Percentiles rank a stretch among this genome's conserved stretches.
These are phyloP conservation scores for Corylus avellana DNA, from an alignment of 306 rosid species.

Conservation along the genomic window DNA sequence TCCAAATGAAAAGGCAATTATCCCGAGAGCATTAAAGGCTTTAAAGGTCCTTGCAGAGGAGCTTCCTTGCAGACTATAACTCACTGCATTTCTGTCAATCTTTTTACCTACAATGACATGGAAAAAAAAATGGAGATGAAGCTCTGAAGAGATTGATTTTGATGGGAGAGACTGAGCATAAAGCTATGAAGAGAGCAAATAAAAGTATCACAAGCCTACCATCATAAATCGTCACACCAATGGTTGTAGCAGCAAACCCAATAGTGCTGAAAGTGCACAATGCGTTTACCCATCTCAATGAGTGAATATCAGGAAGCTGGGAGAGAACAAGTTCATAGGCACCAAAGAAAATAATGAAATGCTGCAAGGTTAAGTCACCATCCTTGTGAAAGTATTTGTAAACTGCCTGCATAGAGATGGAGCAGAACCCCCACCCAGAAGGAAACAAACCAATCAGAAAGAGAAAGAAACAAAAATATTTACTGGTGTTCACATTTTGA, in stretches of 20 bases:
- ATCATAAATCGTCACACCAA: slow-evolving; percentile 64
- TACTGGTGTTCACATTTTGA: not conserved
- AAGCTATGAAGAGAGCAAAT: not conserved
- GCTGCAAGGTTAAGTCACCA: slow-evolving; percentile 63
- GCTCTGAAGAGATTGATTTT: not conserved
- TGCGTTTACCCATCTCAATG: slow-evolving; percentile 79
- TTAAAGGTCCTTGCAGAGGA: slow-evolving; percentile 50
- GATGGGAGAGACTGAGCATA: not conserved
- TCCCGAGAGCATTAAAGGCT: slow-evolving; percentile 78
- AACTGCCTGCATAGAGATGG: slow-evolving; percentile 45
- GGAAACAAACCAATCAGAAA: not conserved
- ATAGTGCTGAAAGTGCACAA: slow-evolving; percentile 75
- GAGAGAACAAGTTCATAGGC: slow-evolving; percentile 66
- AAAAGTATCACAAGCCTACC: slow-evolving; percentile 39
- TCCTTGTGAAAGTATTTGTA: slow-evolving; percentile 57
- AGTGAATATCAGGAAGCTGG: slow-evolving; percentile 79
- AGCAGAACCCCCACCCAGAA: not conserved
- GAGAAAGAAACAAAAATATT: not conserved
- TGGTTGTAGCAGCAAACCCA: slow-evolving; percentile 75
- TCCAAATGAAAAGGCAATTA: slow-evolving; percentile 77
- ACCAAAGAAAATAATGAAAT: slow-evolving; percentile 74
- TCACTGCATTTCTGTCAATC: slow-evolving; percentile 57
- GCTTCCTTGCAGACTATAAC: slow-evolving; percentile 57
- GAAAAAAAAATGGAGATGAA: slow-evolving; percentile 4
- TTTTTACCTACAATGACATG: slow-evolving; percentile 49